These are phyloP conservation scores for Malassezia brasiliensis DNA, from an alignment of 1,284 basidiomycete species.

Conservation along the genomic window DNA sequence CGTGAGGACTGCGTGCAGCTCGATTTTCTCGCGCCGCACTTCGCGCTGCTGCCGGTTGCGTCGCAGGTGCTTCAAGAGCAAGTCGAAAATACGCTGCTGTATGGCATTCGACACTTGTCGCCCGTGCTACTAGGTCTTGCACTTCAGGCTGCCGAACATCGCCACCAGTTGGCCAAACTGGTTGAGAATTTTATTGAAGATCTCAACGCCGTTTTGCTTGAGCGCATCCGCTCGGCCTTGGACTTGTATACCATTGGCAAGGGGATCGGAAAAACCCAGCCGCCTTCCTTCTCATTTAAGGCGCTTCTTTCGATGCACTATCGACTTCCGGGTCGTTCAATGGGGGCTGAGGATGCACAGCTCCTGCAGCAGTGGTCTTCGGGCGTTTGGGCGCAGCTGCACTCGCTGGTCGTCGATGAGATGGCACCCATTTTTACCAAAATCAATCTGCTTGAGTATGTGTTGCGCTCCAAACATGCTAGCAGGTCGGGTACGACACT, in stretches of 20 bases:
- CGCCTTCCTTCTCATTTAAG: neutral
- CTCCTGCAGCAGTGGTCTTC: neutral
- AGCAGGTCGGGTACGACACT: neutral
- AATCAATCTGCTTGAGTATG: conserved; percentile 10
- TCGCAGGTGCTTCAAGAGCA: neutral
- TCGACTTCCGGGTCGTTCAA: neutral
- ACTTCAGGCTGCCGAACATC: conserved; percentile 8
- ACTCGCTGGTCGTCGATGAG: conserved; percentile 13
- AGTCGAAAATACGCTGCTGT: conserved; percentile 8
- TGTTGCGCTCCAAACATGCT: neutral
- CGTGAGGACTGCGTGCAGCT: neutral
- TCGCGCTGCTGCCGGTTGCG: neutral
- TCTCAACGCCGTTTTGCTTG: conserved; percentile 6
- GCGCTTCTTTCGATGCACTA: neutral
- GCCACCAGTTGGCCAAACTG: neutral
- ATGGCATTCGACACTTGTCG: conserved; percentile 10
- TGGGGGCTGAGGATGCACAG: neutral
- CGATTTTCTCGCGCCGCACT: neutral
- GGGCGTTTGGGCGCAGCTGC: neutral
- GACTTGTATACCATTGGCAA: conserved; percentile 9
- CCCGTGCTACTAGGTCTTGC: conserved; percentile 1
- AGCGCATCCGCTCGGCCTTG: neutral
- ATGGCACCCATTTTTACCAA: conserved; percentile 9
- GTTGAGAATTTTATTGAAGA: conserved; percentile 4
- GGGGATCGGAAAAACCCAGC: conserved; percentile 6